Base-by-base conservation (phyloP, 1,284 basidiomycete genomes). In the Heimioporus retisporus region DNA sequence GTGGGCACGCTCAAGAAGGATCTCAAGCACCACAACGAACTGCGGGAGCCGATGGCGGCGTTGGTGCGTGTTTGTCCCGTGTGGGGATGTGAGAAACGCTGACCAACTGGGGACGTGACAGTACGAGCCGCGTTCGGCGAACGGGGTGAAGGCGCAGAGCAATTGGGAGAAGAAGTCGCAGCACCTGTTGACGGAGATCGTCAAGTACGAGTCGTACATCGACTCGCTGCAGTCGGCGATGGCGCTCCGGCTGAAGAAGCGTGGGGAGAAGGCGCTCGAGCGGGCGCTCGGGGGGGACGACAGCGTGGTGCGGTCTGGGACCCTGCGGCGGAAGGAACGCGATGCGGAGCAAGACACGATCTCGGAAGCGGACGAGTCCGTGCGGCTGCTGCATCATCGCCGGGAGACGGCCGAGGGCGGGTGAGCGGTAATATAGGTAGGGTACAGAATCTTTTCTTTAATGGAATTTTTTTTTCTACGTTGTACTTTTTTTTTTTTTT, bases 171-270 rank as follows among this genome's bases (percentile, higher is more conserved):
- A 91, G 73, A 96, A 95, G 77, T 95, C 93, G 13, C 91, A 94
- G 75, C 95, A 95, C 78, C 83, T 99, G 55, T 84, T 97, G 64
- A 90, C 92, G 19, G 97, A 99, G 81, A 94, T 96, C 59, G 93
- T 96, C 77, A 99, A 99, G 79, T 99, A 98, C 80, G 91, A 96
- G 62, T 93, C 93, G n/a, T 99, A 99, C 79, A 91, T 96, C 66
- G 96, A 98, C 69, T 93, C 94, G 11, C 84, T 99, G 40, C 88
- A 92, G 75, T 81, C 85, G 21, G 96, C 93, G 31, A 96, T 97
- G 88, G 81, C 83, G 11, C 85, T 96, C 51, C 89, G 95, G 57
- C 81, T 96, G 65, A 94, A 94, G 82, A 94, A 91, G 77, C 88
- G 94, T 65, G 95, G 94, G 35, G 94, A 96, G 80, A 95, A 94